A percentile compares a stretch with the other conserved stretches of the same genome.
phyloP scores from a whole-genome alignment of 2,329 filamentous ascomycete genomes.

The Claviceps digitariae region DNA sequence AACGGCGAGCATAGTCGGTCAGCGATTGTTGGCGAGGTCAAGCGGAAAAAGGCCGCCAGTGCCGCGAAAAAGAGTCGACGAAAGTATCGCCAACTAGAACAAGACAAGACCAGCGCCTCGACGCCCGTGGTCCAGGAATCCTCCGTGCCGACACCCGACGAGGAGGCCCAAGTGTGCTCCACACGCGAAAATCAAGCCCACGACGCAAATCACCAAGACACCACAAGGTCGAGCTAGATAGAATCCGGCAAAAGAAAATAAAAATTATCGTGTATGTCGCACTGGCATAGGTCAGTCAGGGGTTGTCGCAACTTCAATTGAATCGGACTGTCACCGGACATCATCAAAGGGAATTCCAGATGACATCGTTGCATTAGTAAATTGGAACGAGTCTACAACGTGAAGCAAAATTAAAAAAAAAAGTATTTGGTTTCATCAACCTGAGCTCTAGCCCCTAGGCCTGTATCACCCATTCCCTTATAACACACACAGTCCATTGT shows the following conservation, averaged over 20 bases:
- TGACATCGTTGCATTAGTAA: conserved; percentile 2
- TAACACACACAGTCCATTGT: conserved; percentile 35
- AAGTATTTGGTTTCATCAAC: conserved; percentile 44
- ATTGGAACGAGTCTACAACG: conserved; percentile 20
- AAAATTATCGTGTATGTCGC: neutral
- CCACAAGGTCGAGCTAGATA: neutral
- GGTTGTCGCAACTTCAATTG: too few species aligned
- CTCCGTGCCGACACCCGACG: neutral
- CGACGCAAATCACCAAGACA: neutral
- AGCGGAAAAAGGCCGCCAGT: conserved; percentile 59
- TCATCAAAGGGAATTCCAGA: neutral
- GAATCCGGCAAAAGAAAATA: neutral
- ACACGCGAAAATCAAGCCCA: neutral
- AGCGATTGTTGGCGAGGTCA: conserved; percentile 48
- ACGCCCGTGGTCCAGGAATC: neutral
- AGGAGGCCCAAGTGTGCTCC: neutral
- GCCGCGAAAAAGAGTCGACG: conserved; percentile 67
- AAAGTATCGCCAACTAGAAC: conserved; percentile 57
- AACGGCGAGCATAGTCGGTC: conserved; percentile 58
- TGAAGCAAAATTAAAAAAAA: conserved; percentile 22
- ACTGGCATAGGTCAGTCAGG: neutral
- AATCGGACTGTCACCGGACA: neutral
- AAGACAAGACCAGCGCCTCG: conserved; percentile 24
- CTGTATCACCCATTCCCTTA: conserved; percentile 35
- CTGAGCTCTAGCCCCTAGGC: conserved; percentile 37